phyloP scores from a whole-genome alignment of 352 stramenopile genomes.

The Globisporangium paddicum region DNA sequence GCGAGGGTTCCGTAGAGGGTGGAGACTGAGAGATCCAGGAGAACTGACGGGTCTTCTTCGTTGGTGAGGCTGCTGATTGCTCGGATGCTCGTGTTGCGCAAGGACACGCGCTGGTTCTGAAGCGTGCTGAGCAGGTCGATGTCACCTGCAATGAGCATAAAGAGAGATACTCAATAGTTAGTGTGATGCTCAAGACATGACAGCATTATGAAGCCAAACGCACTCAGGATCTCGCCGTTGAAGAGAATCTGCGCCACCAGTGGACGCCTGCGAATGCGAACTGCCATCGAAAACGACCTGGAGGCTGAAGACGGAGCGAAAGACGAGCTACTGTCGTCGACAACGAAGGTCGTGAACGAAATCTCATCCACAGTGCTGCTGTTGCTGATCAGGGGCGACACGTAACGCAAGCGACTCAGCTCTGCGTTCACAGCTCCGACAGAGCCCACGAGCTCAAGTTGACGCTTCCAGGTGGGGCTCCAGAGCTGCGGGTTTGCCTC shows the following conservation, averaged over 20 bases:
- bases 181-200: not conserved
- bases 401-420: constrained; percentile 7
- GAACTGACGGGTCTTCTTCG: not conserved
- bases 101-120: not conserved
- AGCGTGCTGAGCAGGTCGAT: not conserved
- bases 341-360: constrained; percentile 1
- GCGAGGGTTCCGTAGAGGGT: constrained; percentile 6
- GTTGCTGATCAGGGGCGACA: not conserved
- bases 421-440: constrained; percentile 3
- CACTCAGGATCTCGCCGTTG: not conserved
- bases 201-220: not conserved
- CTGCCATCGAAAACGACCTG: not conserved
- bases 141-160: not conserved
- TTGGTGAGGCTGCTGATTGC: not conserved
- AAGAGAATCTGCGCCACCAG: not conserved
- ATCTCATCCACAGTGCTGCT: not conserved
- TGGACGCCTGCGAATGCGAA: constrained; percentile 3
- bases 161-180: not conserved
- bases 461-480: constrained; percentile 2
- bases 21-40: constrained; percentile 8
- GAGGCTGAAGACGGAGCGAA: not conserved
- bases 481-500: not conserved
- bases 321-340: not conserved
- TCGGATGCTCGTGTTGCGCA: constrained; percentile 7
- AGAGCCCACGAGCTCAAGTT: constrained; percentile 4